Base-by-base conservation (phyloP, 2,329 filamentous ascomycete genomes). In the Gaeumannomyces sp. region DNA sequence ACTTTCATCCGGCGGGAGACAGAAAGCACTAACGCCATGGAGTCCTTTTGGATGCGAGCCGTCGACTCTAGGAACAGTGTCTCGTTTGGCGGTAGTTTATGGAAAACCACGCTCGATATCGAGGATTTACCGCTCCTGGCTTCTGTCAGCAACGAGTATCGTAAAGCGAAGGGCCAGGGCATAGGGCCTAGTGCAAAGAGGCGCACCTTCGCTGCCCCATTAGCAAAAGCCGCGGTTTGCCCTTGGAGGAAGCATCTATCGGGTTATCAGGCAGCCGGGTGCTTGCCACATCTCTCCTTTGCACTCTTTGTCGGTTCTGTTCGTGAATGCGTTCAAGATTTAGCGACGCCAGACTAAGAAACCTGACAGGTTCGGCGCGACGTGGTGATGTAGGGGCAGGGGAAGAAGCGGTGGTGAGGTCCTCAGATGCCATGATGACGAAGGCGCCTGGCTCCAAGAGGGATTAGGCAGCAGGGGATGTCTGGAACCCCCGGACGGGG, bases 21-120 rank as follows among this genome's bases (percentile, higher is more conserved):
- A 16, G 4, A 10, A 25, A 22, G 25, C 58, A 50, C 92, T 79
- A 77, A 97, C 93, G 95, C 92, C 83, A 98, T 93, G 4, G 91
- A 92, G 71, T 97, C 93, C 74, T 96, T 97, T 73, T 97, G 93
- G 68, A 98, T 96, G 38, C 91, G 86, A 13, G 93, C 93, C 4
- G 95, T 99, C 0, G 95, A 96, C 76, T 98, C 95, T 25, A 99
- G 84, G 72, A 97, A 99, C 22, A 99, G 80, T 0, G 95, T 98
- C 79, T 99, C 96, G 71, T 91, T 96, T 2, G 95, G 93, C 3
- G 94, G 92, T 73, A 98, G 88, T 76, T 99, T 99, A 78, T 98
- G 93, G 73, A 99, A 98, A n/a, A 99, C 94, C 61, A 99, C 96
- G 73, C 93, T 98, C 31, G 93, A 95, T 74, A 99, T 98, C 7